Evolutionary conservation across 2,329 filamentous ascomycete species (phyloP).

Genomic region (Coleophoma eucalyptorum): DNA sequence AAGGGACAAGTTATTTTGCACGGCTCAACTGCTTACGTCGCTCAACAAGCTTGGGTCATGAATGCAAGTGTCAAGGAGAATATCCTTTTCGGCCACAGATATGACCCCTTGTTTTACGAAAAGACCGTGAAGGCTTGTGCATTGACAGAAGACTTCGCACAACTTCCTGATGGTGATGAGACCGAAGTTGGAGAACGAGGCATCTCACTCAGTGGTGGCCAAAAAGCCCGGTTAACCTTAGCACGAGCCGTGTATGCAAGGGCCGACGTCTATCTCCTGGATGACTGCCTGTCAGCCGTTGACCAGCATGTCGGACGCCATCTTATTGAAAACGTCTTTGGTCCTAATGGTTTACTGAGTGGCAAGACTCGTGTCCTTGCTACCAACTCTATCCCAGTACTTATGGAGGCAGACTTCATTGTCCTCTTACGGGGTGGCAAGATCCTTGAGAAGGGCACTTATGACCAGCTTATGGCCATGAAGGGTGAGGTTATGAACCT

Average conservation of each 20-base stretch:
- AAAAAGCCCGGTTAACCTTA: constrained; percentile 89
- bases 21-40: constrained; percentile 84
- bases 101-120: constrained; percentile 91
- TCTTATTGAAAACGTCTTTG: constrained; percentile 90
- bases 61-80: constrained; percentile 97
- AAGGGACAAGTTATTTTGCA: constrained; percentile 79
- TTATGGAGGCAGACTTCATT: constrained; percentile 87
- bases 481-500: constrained; percentile 86
- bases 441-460: constrained; percentile 85
- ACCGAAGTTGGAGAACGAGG: constrained; percentile 96
- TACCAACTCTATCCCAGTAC: constrained; percentile 90
- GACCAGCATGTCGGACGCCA: constrained; percentile 96
- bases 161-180: constrained; percentile 91
- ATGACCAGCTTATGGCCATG: constrained; percentile 86
- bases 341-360: constrained; percentile 73
- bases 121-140: constrained; percentile 90
- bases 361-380: constrained; percentile 90
- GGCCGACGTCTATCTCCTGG: constrained; percentile 92
- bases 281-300: constrained; percentile 94
- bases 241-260: constrained; percentile 93
- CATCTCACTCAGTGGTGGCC: constrained; percentile 92
- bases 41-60: constrained; percentile 94
- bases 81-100: constrained; percentile 92
- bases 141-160: constrained; percentile 83
- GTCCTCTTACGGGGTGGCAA: constrained; percentile 78